Evolutionary conservation across 164 flowering plant species (phyloP).

Genomic region (Amborella trichopoda): DNA sequence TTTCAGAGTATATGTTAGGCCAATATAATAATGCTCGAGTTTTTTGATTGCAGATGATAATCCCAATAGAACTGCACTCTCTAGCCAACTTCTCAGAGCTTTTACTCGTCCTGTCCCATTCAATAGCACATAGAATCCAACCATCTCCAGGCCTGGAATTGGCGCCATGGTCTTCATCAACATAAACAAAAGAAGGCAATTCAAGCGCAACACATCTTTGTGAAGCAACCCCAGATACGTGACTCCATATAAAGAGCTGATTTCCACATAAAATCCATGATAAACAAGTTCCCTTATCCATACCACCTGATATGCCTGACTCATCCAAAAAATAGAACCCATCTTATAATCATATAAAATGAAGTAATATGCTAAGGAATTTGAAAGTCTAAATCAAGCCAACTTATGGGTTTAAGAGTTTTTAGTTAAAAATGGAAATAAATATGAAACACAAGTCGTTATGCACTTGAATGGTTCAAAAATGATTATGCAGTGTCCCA

Average conservation of each 20-base stretch:
- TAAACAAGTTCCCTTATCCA: constrained; percentile 60
- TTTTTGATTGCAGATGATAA: constrained; percentile 49
- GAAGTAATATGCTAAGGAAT: too few relatives aligned
- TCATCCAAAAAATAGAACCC: too few relatives aligned
- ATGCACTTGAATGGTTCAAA: too few relatives aligned
- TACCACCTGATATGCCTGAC: constrained; percentile 57
- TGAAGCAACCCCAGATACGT: constrained; percentile 44
- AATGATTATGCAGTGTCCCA: too few relatives aligned
- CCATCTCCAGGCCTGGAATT: constrained; percentile 12
- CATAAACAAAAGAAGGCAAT: constrained; percentile 31
- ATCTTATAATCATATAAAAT: too few relatives aligned
- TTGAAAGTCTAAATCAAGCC: too few relatives aligned
- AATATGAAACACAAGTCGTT: too few relatives aligned
- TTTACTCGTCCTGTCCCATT: constrained; percentile 31
- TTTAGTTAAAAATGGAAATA: too few relatives aligned
- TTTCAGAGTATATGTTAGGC: constrained; percentile 49
- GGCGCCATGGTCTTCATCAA: constrained; percentile 19
- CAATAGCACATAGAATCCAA: constrained; percentile 57
- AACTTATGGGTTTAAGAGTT: too few relatives aligned
- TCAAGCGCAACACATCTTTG: constrained; percentile 48
- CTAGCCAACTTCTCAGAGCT: constrained; percentile 12
- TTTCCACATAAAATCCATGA: constrained; percentile 73
- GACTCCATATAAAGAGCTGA: constrained; percentile 66
- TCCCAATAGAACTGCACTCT: constrained; percentile 37
- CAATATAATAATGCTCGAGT: constrained; percentile 51